These are phyloP conservation scores for Beauveria rudraprayagi DNA, from an alignment of 2,329 filamentous ascomycete genomes.

Conservation along the genomic window DNA sequence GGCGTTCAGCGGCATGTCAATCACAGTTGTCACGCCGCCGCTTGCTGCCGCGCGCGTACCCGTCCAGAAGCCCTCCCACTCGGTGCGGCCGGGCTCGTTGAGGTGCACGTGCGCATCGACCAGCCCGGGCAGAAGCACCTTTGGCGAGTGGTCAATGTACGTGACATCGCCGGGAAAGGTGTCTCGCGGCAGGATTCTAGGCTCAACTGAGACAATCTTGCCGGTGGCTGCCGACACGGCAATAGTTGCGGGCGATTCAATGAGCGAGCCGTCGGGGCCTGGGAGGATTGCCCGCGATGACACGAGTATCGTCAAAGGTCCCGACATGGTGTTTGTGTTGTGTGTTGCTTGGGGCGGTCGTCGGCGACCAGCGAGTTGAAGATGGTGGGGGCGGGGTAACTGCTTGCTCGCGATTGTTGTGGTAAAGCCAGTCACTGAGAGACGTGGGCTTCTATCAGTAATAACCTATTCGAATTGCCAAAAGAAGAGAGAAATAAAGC, in stretches of 20 bases:
- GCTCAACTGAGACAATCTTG: constrained; percentile 72
- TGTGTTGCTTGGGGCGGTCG: neutral
- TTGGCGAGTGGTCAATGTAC: constrained; percentile 79
- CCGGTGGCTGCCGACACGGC: constrained; percentile 69
- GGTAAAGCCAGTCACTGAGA: neutral
- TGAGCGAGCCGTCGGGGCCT: constrained; percentile 51
- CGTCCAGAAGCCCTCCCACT: constrained; percentile 98
- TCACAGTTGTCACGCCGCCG: constrained; percentile 89
- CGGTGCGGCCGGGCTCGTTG: constrained; percentile 91
- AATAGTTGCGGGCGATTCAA: constrained; percentile 74
- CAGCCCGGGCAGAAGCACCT: constrained; percentile 78
- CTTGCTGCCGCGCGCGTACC: constrained; percentile 90
- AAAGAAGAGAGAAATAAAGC: neutral
- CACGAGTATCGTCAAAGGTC: constrained; percentile 62
- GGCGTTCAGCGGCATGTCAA: constrained; percentile 97
- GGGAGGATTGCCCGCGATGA: constrained; percentile 79
- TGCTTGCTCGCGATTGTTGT: neutral
- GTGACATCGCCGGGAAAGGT: constrained; percentile 64
- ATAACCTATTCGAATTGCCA: neutral
- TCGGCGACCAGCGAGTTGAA: neutral
- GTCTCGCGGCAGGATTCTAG: constrained; percentile 63
- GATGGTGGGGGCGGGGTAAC: constrained; percentile 11
- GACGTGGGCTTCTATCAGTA: neutral
- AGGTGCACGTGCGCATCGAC: constrained; percentile 97
- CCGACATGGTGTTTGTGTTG: constrained; percentile 14